Percentiles rank a stretch among this genome's conserved stretches.
Conservation (phyloP, 768 basidiomycete species). For the Phaeotremella fagi region DNA sequence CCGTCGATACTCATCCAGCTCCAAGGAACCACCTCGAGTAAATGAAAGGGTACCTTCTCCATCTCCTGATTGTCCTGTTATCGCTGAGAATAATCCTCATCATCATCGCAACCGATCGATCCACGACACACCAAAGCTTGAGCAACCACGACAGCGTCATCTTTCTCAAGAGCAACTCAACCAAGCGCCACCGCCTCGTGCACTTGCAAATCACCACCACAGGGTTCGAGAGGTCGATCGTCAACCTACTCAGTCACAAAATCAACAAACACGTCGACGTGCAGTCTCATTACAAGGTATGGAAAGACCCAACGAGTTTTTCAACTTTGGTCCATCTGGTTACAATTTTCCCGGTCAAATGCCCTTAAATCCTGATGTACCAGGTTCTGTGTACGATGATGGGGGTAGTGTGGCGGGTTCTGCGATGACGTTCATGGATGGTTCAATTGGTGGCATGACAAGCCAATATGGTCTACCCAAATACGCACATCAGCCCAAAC, state of each 20-base stretch:
- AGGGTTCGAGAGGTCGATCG: neutral
- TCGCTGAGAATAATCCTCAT: too few relatives aligned
- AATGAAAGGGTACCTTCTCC: too few relatives aligned
- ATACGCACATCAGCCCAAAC: slow-evolving; percentile 31
- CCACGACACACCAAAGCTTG: too few relatives aligned
- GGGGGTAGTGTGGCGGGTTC: slow-evolving; percentile 31
- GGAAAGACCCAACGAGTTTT: neutral
- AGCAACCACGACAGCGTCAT: too few relatives aligned
- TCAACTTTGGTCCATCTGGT: neutral
- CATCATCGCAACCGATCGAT: too few relatives aligned
- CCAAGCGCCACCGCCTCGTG: neutral
- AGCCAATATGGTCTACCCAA: slow-evolving; percentile 42
- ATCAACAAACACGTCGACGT: neutral
- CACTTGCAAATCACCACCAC: neutral
- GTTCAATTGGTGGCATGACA: slow-evolving; percentile 27
- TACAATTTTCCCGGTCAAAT: neutral
- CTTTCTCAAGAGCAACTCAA: neutral
- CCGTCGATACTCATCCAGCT: too few relatives aligned
- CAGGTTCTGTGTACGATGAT: slow-evolving; percentile 25
- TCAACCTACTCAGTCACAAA: neutral
- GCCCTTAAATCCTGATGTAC: neutral
- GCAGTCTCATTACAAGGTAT: neutral
- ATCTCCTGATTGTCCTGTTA: too few relatives aligned
- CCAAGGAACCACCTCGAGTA: too few relatives aligned
- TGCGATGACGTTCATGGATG: slow-evolving; percentile 41